These are phyloP conservation scores for Pseudocercospora musae DNA, from an alignment of 2,329 filamentous ascomycete species.

Conservation along the genomic window DNA sequence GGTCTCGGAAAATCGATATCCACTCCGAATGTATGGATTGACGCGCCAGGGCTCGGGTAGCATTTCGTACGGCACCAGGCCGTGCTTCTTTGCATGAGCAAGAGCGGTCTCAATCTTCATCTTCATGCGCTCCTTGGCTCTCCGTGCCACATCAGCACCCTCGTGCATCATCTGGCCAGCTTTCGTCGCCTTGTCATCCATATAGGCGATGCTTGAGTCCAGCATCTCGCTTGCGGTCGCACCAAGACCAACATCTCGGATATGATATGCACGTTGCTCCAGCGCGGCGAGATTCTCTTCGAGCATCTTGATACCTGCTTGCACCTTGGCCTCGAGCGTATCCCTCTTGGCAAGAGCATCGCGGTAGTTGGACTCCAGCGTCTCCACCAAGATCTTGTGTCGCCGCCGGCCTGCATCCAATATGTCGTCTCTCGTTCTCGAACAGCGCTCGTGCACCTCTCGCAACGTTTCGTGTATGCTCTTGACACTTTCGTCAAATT, in stretches of 20 bases:
- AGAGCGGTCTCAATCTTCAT: conserved; percentile 76
- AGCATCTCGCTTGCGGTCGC: conserved; percentile 70
- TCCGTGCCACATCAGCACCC: conserved; percentile 75
- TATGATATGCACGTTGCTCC: conserved; percentile 74
- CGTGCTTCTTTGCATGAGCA: conserved; percentile 74
- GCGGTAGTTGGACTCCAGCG: conserved; percentile 81
- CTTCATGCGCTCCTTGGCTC: conserved; percentile 63
- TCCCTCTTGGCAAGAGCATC: conserved; percentile 80
- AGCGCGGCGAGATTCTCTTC: conserved; percentile 83
- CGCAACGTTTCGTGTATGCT: conserved; percentile 82
- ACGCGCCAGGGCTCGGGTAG: conserved; percentile 88
- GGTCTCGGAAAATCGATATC: conserved; percentile 91
- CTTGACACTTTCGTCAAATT: conserved; percentile 78
- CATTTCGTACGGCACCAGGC: conserved; percentile 84
- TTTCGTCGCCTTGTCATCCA: conserved; percentile 73
- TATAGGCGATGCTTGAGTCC: conserved; percentile 72
- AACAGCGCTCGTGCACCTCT: conserved; percentile 82
- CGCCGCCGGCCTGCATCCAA: conserved; percentile 81
- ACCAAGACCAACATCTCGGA: conserved; percentile 73
- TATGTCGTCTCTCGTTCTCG: conserved; percentile 83
- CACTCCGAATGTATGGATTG: conserved; percentile 86
- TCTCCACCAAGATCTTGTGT: conserved; percentile 87
- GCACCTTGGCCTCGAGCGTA: conserved; percentile 86
- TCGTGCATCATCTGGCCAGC: conserved; percentile 76
- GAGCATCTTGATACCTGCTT: conserved; percentile 80